Evolutionary conservation across 2,329 filamentous ascomycete genomes (phyloP), one percentile per base, ranked within the genome.

Genomic region (Gnomoniopsis smithogilvyi): DNA sequence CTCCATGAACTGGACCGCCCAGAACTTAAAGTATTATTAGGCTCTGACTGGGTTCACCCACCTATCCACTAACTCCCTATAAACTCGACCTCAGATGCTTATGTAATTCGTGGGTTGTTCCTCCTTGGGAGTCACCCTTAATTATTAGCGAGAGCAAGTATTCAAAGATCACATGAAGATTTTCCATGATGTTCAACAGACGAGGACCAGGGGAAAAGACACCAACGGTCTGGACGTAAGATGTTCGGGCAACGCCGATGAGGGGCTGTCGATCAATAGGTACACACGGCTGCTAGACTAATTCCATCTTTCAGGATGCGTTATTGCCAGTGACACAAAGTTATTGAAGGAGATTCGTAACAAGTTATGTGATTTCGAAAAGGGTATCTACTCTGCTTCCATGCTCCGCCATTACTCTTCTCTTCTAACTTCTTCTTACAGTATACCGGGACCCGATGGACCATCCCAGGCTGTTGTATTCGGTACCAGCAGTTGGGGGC

Each of bases 191-290:
- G 11, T 26, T 30, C 15, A 3, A 24, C 8, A 17, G 21, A 36
- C 24, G 49, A 36, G 17, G 24, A 36, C 24, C 11, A 8, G 34
- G 51, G 48, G 49, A 15, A 34, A 59, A 56, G 17, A 26, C 48
- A 46, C 36, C 52, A 48, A 51, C 56, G n/a, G 21, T 48, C n/a
- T 15, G 26, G 59, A 59, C 59, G 56, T 59, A 53, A 59, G 59
- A 56, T 59, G 49, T 45, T 59, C 59, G 56, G 59, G 38, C 41
- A 56, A 52, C 48, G 47, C 59, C 56, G 59, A 55, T 47, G 41
- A 46, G 52, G 36, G 49, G 48, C 51, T 55, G n/a, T 22, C 30
- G 56, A 56, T 59, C 56, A 30, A 19, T 21, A 17, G 43, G 50
- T n/a, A n/a, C 51, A 22, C 43, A 43, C 33, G 38, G 48, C 54